Evolutionary conservation across 331 rosid species (phyloP), one percentile per base, ranked within the genome.

Genomic region (Acacia pycnantha): DNA sequence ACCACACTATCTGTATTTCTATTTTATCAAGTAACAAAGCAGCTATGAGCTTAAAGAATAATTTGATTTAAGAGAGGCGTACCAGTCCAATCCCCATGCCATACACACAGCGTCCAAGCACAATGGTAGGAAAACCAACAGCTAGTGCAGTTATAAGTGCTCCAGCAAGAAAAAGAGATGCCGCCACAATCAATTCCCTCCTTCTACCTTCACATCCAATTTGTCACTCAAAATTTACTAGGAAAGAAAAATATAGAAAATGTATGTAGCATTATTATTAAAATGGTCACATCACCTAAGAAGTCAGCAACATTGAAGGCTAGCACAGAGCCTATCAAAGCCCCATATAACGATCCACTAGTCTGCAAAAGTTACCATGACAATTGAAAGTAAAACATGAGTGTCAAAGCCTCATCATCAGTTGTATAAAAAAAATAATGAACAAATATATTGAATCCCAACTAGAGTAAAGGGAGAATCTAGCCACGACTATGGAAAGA

Each of bases 81-180:
- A 96, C 99, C 98, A 96, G 79, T 89, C 99, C 99, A 81, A 96
- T 96, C 82, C 97, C 98, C 84, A 77, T 82, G 73, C 99, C 99
- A 85, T 19, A 93, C 73, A 96, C 72, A 61, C 90, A 1, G 74
- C 99, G 92, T 71, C 98, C 99, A 76, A 88, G 70, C 79, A 96
- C 87, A 88, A 96, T 81, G 46, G 90, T 11, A 71, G 87, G 79
- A 82, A 90, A 94, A 90, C 85, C 85, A 70, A 98, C 94, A 76
- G 99, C 97, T 14, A 87, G 15, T 70, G 97, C 90, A 46, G 97
- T 93, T 75, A 89, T 37, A 62, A 92, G 84, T 59, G 93, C 98
- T 82, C 99, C 99, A 84, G 90, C 84, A 59, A 93, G 85, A 88
- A 91, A 96, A 74, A 90, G 31, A 53, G 85, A 29, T 47, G 99